Conservation (phyloP, 345 rosid genomes). For the Acer negundo region DNA sequence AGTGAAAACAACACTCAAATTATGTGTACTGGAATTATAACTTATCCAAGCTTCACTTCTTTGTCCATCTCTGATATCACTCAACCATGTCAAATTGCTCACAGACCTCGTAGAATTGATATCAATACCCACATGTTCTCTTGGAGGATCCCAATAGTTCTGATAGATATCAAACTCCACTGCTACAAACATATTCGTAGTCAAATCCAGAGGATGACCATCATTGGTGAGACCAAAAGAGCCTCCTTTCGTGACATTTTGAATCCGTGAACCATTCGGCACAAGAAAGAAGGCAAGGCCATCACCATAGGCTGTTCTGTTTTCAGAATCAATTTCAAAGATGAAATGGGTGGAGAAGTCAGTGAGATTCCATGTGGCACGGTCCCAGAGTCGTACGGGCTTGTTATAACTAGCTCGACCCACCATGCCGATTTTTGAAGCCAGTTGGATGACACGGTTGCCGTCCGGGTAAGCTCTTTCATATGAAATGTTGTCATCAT, state of each 20-base stretch:
- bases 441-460: background rate
- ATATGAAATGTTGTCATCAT: background rate
- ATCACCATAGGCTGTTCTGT: background rate
- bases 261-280: constrained; percentile 2
- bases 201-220: constrained; percentile 1
- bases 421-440: background rate
- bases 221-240: constrained; percentile 21
- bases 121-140: constrained; percentile 33
- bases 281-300: constrained; percentile 16
- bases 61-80: constrained; percentile 5
- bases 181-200: constrained; percentile 11
- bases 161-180: constrained; percentile 34
- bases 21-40: constrained; percentile 24
- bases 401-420: background rate
- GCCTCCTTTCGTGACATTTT: background rate
- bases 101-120: constrained; percentile 27
- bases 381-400: background rate
- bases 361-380: background rate
- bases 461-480: background rate
- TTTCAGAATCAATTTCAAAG: constrained; percentile 1
- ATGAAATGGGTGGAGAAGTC: background rate
- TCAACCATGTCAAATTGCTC: background rate
- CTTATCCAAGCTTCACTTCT: constrained; percentile 29
- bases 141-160: constrained; percentile 19
- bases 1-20: constrained; percentile 19